phyloP scores from a whole-genome alignment of 768 basidiomycete species.

The Rhodocollybia butyracea region DNA sequence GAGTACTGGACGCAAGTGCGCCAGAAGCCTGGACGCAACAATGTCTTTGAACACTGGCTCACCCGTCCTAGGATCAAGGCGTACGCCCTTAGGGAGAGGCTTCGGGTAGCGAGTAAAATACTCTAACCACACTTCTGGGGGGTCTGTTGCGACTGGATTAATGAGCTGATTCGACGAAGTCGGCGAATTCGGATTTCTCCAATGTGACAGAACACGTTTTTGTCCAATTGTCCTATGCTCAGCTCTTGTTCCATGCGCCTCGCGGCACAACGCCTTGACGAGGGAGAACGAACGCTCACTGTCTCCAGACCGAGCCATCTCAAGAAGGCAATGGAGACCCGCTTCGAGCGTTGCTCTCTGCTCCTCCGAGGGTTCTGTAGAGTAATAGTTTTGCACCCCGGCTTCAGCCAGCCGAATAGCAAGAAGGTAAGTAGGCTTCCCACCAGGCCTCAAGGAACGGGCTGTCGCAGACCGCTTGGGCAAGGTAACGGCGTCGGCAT shows the following conservation, averaged over 20 bases:
- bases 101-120: neutral
- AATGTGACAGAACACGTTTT: neutral
- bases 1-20: neutral
- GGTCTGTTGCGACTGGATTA: neutral
- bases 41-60: neutral
- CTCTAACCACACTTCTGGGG: neutral
- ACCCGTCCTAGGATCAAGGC: neutral
- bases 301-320: neutral
- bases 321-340: neutral
- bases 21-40: neutral
- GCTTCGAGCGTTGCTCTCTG: neutral
- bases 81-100: constrained; percentile 1
- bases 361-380: neutral
- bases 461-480: too few relatives aligned
- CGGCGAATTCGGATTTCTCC: constrained; percentile 6
- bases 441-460: too few relatives aligned
- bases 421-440: too few relatives aligned
- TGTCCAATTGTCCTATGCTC: neutral
- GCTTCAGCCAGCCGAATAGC: too few relatives aligned
- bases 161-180: neutral
- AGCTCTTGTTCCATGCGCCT: neutral
- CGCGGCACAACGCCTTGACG: neutral
- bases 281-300: neutral
- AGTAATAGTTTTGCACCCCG: too few relatives aligned
- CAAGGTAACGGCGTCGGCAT: too few relatives aligned